Base-by-base conservation (phyloP, 805 yeast genomes). In the Sugiyamaella valdiviana region DNA sequence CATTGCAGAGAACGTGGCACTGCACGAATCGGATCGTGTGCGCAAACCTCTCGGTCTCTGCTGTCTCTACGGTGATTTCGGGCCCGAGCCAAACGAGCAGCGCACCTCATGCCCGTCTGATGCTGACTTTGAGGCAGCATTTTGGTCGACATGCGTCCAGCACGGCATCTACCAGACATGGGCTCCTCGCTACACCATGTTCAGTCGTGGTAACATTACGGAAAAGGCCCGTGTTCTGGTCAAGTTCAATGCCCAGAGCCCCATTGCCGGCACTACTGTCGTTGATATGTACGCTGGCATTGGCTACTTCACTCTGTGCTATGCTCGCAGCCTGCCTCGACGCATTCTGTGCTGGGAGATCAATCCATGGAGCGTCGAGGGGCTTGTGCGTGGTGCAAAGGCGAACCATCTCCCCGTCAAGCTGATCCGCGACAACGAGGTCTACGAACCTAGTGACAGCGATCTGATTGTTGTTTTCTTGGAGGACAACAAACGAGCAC, bases 121-220 rank as follows among this genome's bases (percentile, higher is more conserved):
- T 2, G 50, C 45, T 0, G 83, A 80, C 56, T 73, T 82, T 36
- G 54, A 64, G 1, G 39, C 58, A 0, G 83, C 85, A 0, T 76
- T 87, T 56, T 87, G 95, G 95, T 84, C 89, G 56, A 64, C 72
- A 9, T 73, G 73, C 1, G 65, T 71, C 2, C 96, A 87, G 58
- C 85, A 88, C 62, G 89, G 88, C 1, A 78, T 87, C 2, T 69
- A 62, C 53, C 96, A 87, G 59, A 73, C 76, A 7, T 87, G 96
- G 96, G 86, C 91, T 5, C 96, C 96, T 1, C 62, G 74, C 47
- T 82, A 79, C 59, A 85, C 95, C 1, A 87, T 87, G 96, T 88
- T 88, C 61, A 82, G 90, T 43, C 65, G 96, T 16, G 96, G 96
- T 1, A 87, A 87, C 61, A 77, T 88, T 57, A 83, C 83, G 54